These are phyloP conservation scores for Coemansia sp. DNA, from an alignment of 192 early-diverging fungal species.

Conservation along the genomic window DNA sequence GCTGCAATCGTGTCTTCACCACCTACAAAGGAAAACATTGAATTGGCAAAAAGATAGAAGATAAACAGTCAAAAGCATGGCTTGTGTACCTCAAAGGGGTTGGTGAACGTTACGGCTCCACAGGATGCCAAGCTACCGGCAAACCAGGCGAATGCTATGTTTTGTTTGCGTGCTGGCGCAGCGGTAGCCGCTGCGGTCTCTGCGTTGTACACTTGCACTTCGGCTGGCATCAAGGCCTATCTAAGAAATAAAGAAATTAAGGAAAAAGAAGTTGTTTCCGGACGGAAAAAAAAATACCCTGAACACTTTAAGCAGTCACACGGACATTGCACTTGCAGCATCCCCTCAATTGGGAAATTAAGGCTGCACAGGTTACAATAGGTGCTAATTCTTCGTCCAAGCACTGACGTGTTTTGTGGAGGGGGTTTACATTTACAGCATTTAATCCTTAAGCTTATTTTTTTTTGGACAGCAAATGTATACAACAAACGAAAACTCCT, in stretches of 20 bases:
- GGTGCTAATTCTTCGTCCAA: not conserved
- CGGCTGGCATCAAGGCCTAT: too few relatives aligned
- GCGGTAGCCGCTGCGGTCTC: not conserved
- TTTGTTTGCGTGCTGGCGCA: constrained; percentile 4
- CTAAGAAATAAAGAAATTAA: not conserved
- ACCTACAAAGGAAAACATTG: constrained; percentile 53
- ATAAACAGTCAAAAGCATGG: not conserved
- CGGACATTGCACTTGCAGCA: not conserved
- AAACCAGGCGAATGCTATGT: constrained; percentile 56
- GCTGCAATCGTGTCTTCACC: constrained; percentile 89
- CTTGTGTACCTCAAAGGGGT: constrained; percentile 80
- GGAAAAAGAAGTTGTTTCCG: constrained; percentile 1
- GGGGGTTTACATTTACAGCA: too few relatives aligned
- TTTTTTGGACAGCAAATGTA: too few relatives aligned
- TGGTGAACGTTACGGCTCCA: constrained; percentile 92
- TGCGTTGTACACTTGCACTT: too few relatives aligned
- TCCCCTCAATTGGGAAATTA: constrained; percentile 3
- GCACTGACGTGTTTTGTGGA: too few relatives aligned
- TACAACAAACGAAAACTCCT: too few relatives aligned
- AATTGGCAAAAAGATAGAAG: not conserved
- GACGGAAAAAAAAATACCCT: not conserved
- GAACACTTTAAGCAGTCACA: constrained; percentile 9
- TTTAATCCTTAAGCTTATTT: too few relatives aligned
- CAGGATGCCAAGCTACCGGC: constrained; percentile 84
- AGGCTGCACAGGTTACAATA: too few relatives aligned